A percentile compares a stretch with the other conserved stretches of the same genome.
These are phyloP conservation scores for Sindora glabra DNA, from an alignment of 306 rosid species.

Conservation along the genomic window DNA sequence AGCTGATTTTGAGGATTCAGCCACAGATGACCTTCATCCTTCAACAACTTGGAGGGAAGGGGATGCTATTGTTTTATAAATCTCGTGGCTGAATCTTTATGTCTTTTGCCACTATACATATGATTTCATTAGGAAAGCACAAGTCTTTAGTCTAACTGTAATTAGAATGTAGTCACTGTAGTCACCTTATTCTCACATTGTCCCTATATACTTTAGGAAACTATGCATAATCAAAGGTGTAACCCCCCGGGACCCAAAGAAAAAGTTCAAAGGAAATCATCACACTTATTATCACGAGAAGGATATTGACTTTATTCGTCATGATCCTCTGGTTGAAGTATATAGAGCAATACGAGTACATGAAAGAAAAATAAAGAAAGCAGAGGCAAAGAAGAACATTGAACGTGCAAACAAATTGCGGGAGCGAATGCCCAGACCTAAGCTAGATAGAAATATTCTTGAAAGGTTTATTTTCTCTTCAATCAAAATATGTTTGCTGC, in stretches of 20 bases:
- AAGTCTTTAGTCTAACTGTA: background rate
- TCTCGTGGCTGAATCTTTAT: background rate
- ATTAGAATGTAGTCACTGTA: background rate
- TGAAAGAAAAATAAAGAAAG: slow-evolving; percentile 79
- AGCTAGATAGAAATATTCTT: slow-evolving; percentile 52
- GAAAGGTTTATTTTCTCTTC: slow-evolving; percentile 53
- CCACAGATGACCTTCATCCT: background rate
- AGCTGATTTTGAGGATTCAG: background rate
- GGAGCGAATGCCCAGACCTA: slow-evolving; percentile 47
- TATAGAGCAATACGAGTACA: slow-evolving; percentile 59
- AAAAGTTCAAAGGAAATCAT: slow-evolving; percentile 88
- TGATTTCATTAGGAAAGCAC: background rate
- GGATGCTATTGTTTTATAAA: background rate
- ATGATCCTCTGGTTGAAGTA: slow-evolving; percentile 72
- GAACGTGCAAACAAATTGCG: slow-evolving; percentile 61
- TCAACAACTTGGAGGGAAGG: background rate
- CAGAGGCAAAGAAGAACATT: slow-evolving; percentile 67
- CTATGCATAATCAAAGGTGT: slow-evolving; percentile 87
- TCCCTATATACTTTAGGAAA: slow-evolving; percentile 39
- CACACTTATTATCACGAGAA: slow-evolving; percentile 88
- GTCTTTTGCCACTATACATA: background rate
- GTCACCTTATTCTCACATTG: slow-evolving; percentile 1
- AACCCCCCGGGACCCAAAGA: slow-evolving; percentile 90
- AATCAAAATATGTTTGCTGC: background rate
- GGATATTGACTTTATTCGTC: slow-evolving; percentile 82